A percentile compares a stretch with the other conserved stretches of the same genome.
Evolutionary conservation across 768 basidiomycete genomes (phyloP).

Genomic region (Mycena chlorophos): DNA sequence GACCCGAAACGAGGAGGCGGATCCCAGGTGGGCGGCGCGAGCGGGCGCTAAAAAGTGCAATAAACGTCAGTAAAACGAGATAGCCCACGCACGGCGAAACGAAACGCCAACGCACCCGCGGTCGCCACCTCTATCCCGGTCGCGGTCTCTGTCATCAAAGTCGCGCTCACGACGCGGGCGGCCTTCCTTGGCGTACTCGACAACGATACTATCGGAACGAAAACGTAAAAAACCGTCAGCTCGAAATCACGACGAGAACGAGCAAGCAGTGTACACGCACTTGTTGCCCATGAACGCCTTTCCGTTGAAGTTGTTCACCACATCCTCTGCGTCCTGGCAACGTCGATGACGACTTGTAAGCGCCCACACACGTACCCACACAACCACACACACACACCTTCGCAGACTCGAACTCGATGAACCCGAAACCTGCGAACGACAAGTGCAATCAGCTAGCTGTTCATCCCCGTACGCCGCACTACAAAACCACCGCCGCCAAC

Average conservation of each 20-base stretch:
- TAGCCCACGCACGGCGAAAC: constrained; percentile 5
- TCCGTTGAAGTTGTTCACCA: constrained; percentile 81
- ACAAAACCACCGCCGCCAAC: no score
- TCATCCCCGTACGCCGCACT: no score
- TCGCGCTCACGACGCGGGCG: constrained; percentile 79
- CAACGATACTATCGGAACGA: constrained; percentile 70
- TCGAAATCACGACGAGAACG: neutral
- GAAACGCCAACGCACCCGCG: neutral
- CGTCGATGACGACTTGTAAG: no score
- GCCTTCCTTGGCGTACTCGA: constrained; percentile 94
- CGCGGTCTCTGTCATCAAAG: constrained; percentile 42
- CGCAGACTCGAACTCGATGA: constrained; percentile 90
- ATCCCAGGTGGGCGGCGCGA: constrained; percentile 78
- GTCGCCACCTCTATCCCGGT: constrained; percentile 36
- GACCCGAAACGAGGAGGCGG: constrained; percentile 82
- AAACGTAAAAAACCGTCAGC: neutral
- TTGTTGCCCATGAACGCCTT: constrained; percentile 87
- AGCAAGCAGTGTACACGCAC: constrained; percentile 41
- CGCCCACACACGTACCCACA: constrained; percentile 6
- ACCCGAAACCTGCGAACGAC: constrained; percentile 75
- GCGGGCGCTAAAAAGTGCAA: constrained; percentile 44
- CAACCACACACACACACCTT: constrained; percentile 46
- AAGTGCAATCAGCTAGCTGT: constrained; percentile 28
- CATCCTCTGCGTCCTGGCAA: constrained; percentile 90
- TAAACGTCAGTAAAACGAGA: neutral